A percentile compares a stretch with the other conserved stretches of the same genome.
These are phyloP conservation scores for Chytriomyces sp. DNA, from an alignment of 192 early-diverging fungal species.

Conservation along the genomic window DNA sequence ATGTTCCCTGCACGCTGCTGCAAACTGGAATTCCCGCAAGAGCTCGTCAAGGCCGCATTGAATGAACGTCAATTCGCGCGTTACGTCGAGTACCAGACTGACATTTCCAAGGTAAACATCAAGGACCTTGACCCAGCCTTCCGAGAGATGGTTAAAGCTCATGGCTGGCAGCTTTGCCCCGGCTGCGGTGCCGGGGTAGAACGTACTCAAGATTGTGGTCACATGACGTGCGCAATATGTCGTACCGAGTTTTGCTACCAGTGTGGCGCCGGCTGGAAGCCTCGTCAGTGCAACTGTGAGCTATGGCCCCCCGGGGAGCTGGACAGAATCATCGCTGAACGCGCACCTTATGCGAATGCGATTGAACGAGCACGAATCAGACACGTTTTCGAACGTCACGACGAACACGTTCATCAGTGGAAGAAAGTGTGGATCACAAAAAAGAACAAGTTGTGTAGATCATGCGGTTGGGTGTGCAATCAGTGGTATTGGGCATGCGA, in stretches of 20 bases:
- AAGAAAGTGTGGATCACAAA: neutral
- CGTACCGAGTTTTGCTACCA: constrained; percentile 21
- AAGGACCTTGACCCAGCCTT: constrained; percentile 22
- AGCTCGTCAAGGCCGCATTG: neutral
- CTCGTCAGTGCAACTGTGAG: constrained; percentile 24
- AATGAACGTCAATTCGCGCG: neutral
- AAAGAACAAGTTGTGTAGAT: neutral
- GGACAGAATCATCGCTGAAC: constrained; percentile 16
- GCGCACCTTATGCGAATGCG: constrained; percentile 7
- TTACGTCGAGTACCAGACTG: constrained; percentile 8
- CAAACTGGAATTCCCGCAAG: constrained; percentile 7
- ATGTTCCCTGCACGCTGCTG: constrained; percentile 28
- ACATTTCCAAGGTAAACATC: neutral
- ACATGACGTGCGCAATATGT: constrained; percentile 32
- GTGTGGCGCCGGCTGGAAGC: constrained; percentile 22
- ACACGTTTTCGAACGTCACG: constrained; percentile 17
- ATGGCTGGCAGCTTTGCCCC: constrained; percentile 27
- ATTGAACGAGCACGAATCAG: constrained; percentile 9
- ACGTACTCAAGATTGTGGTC: constrained; percentile 20
- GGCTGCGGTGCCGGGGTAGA: constrained; percentile 29
- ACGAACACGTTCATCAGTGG: constrained; percentile 23
- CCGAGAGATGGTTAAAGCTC: constrained; percentile 1
- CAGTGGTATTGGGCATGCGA: constrained; percentile 36
- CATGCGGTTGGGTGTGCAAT: constrained; percentile 31
- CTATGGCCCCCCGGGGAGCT: constrained; percentile 14